phyloP scores from a whole-genome alignment of 495 filamentous ascomycete genomes.

The Penicillium pancosmium region DNA sequence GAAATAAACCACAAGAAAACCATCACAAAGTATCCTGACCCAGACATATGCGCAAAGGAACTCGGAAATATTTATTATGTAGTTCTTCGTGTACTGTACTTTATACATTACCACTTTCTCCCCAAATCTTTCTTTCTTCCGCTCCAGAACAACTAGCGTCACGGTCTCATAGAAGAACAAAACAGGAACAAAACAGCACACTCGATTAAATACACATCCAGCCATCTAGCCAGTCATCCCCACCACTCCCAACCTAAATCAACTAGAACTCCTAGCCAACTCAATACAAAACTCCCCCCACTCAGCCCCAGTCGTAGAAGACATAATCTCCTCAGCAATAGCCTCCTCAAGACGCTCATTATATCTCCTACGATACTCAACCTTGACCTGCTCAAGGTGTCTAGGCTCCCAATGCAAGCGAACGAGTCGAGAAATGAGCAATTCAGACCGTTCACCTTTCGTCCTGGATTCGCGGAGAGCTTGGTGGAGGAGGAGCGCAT shows the following conservation, averaged over 20 bases:
- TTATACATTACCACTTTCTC: not conserved
- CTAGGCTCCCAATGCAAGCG: slow-evolving; percentile 81
- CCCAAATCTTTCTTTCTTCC: not conserved
- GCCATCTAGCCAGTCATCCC: not conserved
- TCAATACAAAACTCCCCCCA: slow-evolving; percentile 63
- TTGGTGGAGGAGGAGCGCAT: slow-evolving; percentile 92
- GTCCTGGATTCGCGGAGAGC: slow-evolving; percentile 67
- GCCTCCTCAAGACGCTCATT: slow-evolving; percentile 66
- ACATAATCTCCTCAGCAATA: slow-evolving; percentile 53
- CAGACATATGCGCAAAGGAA: no score
- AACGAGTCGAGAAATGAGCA: slow-evolving; percentile 79
- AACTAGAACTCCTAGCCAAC: slow-evolving; percentile 47
- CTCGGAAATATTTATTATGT: not conserved
- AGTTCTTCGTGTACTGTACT: not conserved
- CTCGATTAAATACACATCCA: no score
- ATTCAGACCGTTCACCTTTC: slow-evolving; percentile 74
- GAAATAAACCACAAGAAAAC: no score
- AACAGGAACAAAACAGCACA: not conserved
- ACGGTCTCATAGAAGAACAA: no score
- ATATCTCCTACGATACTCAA: slow-evolving; percentile 72
- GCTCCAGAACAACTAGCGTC: no score
- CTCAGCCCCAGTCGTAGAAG: slow-evolving; percentile 40
- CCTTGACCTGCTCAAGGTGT: slow-evolving; percentile 73
- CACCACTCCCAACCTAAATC: not conserved
- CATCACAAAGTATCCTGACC: no score